phyloP scores from a whole-genome alignment of 1,284 basidiomycete species.

The Microbotryomycetes sp. region DNA sequence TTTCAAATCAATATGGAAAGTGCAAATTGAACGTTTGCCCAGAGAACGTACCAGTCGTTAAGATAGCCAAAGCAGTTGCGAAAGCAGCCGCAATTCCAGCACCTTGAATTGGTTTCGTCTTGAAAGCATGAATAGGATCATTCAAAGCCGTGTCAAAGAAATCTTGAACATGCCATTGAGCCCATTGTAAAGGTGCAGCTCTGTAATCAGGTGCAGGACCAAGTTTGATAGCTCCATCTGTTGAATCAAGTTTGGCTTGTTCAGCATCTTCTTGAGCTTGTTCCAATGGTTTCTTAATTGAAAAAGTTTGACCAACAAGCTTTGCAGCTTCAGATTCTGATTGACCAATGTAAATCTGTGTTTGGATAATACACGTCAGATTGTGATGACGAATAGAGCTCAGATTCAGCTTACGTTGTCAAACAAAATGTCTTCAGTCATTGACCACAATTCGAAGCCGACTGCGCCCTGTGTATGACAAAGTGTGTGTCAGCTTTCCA shows the following conservation, averaged over 20 bases:
- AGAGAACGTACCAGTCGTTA: constrained; percentile 54
- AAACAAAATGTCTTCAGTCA: constrained; percentile 92
- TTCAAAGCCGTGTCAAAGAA: constrained; percentile 67
- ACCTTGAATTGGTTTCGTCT: constrained; percentile 75
- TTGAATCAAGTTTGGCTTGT: constrained; percentile 35
- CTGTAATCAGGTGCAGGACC: constrained; percentile 35
- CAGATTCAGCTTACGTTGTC: constrained; percentile 31
- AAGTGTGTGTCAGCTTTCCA: neutral
- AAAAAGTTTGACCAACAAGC: constrained; percentile 75
- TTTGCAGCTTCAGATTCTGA: constrained; percentile 72
- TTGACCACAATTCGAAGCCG: constrained; percentile 96
- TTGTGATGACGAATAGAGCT: neutral
- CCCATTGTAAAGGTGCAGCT: constrained; percentile 66
- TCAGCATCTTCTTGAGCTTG: constrained; percentile 46
- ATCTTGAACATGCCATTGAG: constrained; percentile 63
- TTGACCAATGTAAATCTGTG: constrained; percentile 81
- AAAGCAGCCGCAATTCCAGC: constrained; percentile 63
- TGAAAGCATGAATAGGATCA: constrained; percentile 68
- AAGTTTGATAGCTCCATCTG: constrained; percentile 36
- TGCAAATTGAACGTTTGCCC: no score
- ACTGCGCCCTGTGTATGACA: constrained; percentile 62
- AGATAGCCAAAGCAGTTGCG: constrained; percentile 73
- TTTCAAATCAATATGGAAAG: no score
- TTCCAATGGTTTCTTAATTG: constrained; percentile 59
- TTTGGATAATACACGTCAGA: neutral